phyloP scores from a whole-genome alignment of 2,329 filamentous ascomycete genomes.

The Alternaria brassicae region DNA sequence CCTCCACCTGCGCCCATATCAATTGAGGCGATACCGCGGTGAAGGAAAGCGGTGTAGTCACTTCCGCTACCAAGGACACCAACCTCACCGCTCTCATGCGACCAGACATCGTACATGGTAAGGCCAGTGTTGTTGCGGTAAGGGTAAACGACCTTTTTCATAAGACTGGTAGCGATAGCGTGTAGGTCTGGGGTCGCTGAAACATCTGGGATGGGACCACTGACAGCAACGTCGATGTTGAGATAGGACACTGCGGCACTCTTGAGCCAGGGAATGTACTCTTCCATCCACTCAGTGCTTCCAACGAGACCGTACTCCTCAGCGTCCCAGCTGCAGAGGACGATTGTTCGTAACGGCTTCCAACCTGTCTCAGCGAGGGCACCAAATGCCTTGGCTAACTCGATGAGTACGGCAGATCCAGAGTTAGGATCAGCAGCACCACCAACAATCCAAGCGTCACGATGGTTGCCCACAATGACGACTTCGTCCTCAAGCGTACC shows the following conservation, averaged over 20 bases:
- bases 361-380: conserved; percentile 57
- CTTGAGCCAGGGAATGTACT: conserved; percentile 58
- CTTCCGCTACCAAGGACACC: conserved; percentile 56
- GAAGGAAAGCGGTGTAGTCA: conserved; percentile 58
- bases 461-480: conserved; percentile 61
- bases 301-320: conserved; percentile 52
- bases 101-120: conserved; percentile 58
- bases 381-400: conserved; percentile 59
- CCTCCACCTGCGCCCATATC: conserved; percentile 53
- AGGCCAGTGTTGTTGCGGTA: conserved; percentile 47
- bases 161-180: conserved; percentile 40
- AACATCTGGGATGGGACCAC: conserved; percentile 52
- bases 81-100: conserved; percentile 44
- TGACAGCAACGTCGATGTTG: conserved; percentile 60
- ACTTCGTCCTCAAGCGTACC: conserved; percentile 66
- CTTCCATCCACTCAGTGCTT: conserved; percentile 59
- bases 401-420: conserved; percentile 59
- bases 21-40: conserved; percentile 53
- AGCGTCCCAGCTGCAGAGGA: conserved; percentile 54
- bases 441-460: conserved; percentile 63
- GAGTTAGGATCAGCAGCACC: conserved; percentile 62
- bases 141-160: conserved; percentile 55
- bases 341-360: conserved; percentile 60
- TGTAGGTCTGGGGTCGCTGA: conserved; percentile 53
- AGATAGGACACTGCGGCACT: conserved; percentile 57